A percentile compares a stretch with the other conserved stretches of the same genome.
Evolutionary conservation across 2,329 filamentous ascomycete genomes (phyloP).

Genomic region (Chaetomium olivaceum): DNA sequence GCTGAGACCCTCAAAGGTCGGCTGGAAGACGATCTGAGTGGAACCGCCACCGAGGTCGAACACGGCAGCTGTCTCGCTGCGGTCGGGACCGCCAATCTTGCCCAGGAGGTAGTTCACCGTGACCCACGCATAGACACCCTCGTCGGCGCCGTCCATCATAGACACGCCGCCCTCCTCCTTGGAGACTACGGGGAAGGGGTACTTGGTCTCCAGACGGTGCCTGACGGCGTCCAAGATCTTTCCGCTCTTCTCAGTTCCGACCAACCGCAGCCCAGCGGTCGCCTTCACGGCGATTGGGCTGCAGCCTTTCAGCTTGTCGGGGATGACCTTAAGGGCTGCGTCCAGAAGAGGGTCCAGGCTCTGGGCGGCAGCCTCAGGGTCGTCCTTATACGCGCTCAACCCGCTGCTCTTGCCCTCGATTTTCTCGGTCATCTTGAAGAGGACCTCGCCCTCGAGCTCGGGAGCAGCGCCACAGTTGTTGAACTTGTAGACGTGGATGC

Average conservation of each 20-base stretch:
- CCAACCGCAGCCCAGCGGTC: conserved; percentile 86
- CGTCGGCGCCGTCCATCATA: conserved; percentile 96
- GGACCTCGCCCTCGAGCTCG: conserved; percentile 82
- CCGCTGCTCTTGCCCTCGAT: conserved; percentile 64
- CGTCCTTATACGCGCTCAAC: conserved; percentile 81
- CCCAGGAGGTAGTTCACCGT: conserved; percentile 98
- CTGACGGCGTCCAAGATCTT: conserved; percentile 86
- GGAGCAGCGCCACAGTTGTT: conserved; percentile 98
- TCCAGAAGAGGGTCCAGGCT: conserved; percentile 87
- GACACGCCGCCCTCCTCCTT: conserved; percentile 82
- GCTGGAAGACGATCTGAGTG: conserved; percentile 98
- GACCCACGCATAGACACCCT: conserved; percentile 98
- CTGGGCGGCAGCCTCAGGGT: conserved; percentile 84
- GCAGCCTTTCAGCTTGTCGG: conserved; percentile 86
- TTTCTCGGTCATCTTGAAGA: conserved; percentile 90
- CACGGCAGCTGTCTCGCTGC: conserved; percentile 86
- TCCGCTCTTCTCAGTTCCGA: conserved; percentile 77
- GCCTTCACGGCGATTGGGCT: conserved; percentile 97
- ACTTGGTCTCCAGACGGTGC: conserved; percentile 77
- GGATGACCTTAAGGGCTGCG: conserved; percentile 79
- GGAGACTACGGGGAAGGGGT: conserved; percentile 92
- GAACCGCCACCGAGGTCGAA: conserved; percentile 97
- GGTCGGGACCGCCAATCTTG: conserved; percentile 92
- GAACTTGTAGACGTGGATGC: conserved; percentile 98
- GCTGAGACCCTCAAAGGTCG: conserved; percentile 75